These are phyloP conservation scores for Russula compacta DNA, from an alignment of 768 basidiomycete genomes.

Conservation along the genomic window DNA sequence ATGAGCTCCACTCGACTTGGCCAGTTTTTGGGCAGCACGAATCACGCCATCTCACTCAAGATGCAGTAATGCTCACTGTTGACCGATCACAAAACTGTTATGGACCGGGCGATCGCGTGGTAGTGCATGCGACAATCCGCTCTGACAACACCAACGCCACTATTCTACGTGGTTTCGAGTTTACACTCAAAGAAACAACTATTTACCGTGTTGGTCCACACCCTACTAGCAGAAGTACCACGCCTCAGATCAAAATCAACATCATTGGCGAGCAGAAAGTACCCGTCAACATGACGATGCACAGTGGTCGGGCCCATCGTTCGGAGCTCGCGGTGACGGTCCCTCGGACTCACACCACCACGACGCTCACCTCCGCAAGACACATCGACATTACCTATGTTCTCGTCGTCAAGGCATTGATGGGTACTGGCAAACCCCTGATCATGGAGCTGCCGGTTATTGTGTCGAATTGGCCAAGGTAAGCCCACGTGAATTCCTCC, in stretches of 20 bases:
- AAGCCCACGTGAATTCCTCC: conserved; percentile 21
- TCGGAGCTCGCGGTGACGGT: conserved; percentile 67
- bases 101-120: conserved; percentile 76
- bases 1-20: conserved; percentile 90
- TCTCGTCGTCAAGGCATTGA: conserved; percentile 65
- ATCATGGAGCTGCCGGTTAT: conserved; percentile 71
- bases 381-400: conserved; percentile 83
- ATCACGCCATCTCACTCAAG: conserved; percentile 51
- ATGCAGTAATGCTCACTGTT: conserved; percentile 67
- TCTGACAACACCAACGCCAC: conserved; percentile 61
- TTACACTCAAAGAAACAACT: conserved; percentile 68
- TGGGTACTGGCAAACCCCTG: conserved; percentile 56
- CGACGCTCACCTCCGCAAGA: conserved; percentile 71
- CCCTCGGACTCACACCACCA: conserved; percentile 64
- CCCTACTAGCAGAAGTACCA: conserved; percentile 44
- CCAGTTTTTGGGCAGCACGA: conserved; percentile 80
- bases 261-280: conserved; percentile 64
- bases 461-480: conserved; percentile 84
- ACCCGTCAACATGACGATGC: conserved; percentile 63
- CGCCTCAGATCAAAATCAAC: conserved; percentile 44
- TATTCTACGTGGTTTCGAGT: conserved; percentile 76
- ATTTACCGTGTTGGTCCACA: conserved; percentile 61
- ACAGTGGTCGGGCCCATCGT: conserved; percentile 60
- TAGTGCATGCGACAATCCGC: conserved; percentile 61
- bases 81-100: conserved; percentile 73